These are phyloP conservation scores for Tylopilus sp. DNA, from an alignment of 768 basidiomycete species.

Conservation along the genomic window DNA sequence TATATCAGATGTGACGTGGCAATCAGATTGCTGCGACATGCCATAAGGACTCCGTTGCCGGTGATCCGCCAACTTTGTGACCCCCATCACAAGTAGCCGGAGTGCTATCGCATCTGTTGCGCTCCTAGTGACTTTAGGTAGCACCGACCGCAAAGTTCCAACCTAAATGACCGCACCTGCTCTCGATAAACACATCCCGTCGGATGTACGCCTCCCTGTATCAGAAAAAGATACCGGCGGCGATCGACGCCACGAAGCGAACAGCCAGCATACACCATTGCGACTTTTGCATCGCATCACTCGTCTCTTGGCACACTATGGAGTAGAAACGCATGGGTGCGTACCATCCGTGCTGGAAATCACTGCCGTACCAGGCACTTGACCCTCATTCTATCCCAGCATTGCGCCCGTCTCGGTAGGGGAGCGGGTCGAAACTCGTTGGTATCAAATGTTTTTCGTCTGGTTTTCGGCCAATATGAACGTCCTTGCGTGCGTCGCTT, in stretches of 20 bases:
- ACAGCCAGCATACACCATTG: neutral
- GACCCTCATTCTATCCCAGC: slow-evolving; percentile 18
- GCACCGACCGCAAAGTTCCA: neutral
- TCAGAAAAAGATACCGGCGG: slow-evolving; percentile 1
- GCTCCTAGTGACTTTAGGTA: neutral
- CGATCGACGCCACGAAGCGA: neutral
- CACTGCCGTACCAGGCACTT: neutral
- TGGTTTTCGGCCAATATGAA: slow-evolving; percentile 49
- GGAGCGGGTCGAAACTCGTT: slow-evolving; percentile 37
- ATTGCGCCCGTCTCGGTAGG: slow-evolving; percentile 38
- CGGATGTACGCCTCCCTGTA: neutral
- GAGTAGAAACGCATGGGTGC: slow-evolving; percentile 42
- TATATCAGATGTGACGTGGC: too few relatives aligned
- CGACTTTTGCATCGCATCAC: slow-evolving; percentile 23
- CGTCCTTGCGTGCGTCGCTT: slow-evolving; percentile 37
- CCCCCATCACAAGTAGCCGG: neutral
- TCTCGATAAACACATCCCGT: neutral
- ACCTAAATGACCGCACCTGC: slow-evolving; percentile 13
- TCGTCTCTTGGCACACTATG: slow-evolving; percentile 31
- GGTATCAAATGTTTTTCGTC: slow-evolving; percentile 49
- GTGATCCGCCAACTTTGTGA: neutral
- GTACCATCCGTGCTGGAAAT: neutral
- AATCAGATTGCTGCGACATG: neutral
- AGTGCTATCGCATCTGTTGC: too few relatives aligned
- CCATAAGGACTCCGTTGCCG: neutral